Base-by-base conservation (phyloP, 768 basidiomycete species). In the Tylopilus sp. region DNA sequence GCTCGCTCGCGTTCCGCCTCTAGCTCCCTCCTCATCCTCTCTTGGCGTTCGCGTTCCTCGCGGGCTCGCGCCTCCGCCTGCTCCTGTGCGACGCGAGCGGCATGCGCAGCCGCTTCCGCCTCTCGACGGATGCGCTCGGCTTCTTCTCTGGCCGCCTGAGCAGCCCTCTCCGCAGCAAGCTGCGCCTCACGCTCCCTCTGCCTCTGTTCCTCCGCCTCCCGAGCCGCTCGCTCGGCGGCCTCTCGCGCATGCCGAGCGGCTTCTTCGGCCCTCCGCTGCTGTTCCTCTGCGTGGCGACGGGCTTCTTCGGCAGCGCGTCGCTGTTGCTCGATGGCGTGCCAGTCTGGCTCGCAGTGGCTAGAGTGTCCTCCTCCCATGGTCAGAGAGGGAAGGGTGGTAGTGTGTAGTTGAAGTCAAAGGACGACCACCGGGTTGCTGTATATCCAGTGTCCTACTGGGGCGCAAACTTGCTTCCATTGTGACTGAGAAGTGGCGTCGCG, bases 341-440 rank as follows among this genome's bases (percentile, higher is more conserved):
- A 65, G 11, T 61, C 53, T 1, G 59, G 66, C 44, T 63, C 63
- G 4, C 42, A 49, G 26, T 68, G 61, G 22, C 36, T 60, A 11
- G 67, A 68, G n/a, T 63, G 59, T 11, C 56, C 54, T 19, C 61
- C 66, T 13, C 68, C 68, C 66, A 70, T 70, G 16, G 52, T 42
- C 24, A 31, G 9, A 8, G 6, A 21, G 34, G 36, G 22, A 17
- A 48, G 42, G 24, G 16, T 34, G 33, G 14, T 4, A 16, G 13
- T 34, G 25, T 42, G 22, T 17, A 28, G 37, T 25, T 11, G 4
- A 33, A 13, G 6, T 33, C 28, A 9, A 11, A 16, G 21, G 17
- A 10, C 26, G n/a, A 6, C 14, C n/a, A n/a, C n/a, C n/a, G n/a
- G n/a, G n/a, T 9, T 33, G 31, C 21, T 19, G 34, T 16, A 25